These are phyloP conservation scores for Nannochloropsis salina DNA, from an alignment of 108 stramenopile genomes.

Conservation along the genomic window DNA sequence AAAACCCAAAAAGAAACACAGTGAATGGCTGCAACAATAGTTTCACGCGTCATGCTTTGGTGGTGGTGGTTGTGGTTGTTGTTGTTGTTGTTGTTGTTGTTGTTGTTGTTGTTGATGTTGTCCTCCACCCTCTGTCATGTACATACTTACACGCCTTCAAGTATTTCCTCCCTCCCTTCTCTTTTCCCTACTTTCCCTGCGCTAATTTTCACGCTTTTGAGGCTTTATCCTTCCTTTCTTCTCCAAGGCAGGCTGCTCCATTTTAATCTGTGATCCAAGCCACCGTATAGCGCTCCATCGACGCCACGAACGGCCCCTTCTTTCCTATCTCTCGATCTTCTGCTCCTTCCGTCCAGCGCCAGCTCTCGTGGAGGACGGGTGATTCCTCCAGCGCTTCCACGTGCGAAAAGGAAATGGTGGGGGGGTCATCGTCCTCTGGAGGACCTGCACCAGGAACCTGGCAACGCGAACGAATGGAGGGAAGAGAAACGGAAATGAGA, in stretches of 20 bases:
- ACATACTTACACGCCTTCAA: no score
- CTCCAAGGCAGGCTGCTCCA: not conserved
- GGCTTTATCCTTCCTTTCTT: not conserved
- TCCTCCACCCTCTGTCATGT: no score
- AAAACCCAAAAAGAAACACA: no score
- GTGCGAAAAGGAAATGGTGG: not conserved
- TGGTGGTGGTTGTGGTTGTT: no score
- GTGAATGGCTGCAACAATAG: no score
- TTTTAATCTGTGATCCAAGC: not conserved
- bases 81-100: no score
- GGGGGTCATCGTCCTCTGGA: not conserved
- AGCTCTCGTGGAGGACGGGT: not conserved
- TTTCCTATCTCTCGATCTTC: not conserved
- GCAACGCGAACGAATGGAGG: not conserved
- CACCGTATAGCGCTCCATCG: conserved; percentile 1
- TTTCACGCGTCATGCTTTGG: no score
- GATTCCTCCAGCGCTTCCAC: not conserved
- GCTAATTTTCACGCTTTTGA: not conserved
- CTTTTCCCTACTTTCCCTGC: not conserved
- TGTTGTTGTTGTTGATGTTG: no score
- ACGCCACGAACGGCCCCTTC: not conserved
- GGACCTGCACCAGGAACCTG: not conserved
- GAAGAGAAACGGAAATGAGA: not conserved
- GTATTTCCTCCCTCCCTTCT: not conserved
- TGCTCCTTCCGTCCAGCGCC: not conserved